A percentile compares a stretch with the other conserved stretches of the same genome.
Conservation (phyloP, 73 alveolate species). For the Stentor coeruleus region DNA sequence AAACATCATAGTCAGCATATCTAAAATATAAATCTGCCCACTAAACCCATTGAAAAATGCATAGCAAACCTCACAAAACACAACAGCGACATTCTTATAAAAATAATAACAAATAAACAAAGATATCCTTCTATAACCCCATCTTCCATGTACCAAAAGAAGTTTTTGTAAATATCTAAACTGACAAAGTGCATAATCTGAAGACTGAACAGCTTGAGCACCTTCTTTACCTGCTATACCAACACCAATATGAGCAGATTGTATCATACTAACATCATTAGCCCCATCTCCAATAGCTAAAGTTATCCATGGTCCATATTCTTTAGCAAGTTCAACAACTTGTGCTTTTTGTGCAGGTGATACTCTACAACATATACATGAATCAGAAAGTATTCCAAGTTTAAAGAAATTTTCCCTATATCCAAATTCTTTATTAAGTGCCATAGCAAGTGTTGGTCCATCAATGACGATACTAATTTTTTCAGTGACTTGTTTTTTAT, state of each 20-base stretch:
- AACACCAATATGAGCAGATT: conserved; percentile 81
- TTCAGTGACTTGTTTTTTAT: conserved; percentile 6
- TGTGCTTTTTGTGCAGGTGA: conserved; percentile 92
- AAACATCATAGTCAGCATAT: conserved; percentile 91
- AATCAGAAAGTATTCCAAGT: conserved; percentile 37
- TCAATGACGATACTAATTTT: conserved; percentile 50
- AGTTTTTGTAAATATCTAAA: conserved; percentile 83
- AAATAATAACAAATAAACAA: conserved; percentile 92
- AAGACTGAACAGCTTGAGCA: conserved; percentile 91
- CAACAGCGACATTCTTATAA: conserved; percentile 88
- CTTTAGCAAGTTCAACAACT: conserved; percentile 77
- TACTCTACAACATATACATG: conserved; percentile 85
- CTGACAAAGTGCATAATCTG: conserved; percentile 90
- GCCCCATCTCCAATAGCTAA: conserved; percentile 84
- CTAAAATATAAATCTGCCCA: conserved; percentile 92
- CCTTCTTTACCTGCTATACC: conserved; percentile 99
- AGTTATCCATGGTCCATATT: conserved; percentile 45
- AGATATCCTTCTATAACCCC: conserved; percentile 88
- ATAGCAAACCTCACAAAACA: conserved; percentile 85
- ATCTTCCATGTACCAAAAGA: conserved; percentile 91
- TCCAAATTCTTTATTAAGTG: conserved; percentile 40
- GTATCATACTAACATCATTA: conserved; percentile 80
- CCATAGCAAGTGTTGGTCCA: conserved; percentile 46
- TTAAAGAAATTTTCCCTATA: conserved; percentile 24
- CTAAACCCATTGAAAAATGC: conserved; percentile 86